phyloP scores from a whole-genome alignment of 1,284 basidiomycete genomes.

The Mrakiaceae sp. region DNA sequence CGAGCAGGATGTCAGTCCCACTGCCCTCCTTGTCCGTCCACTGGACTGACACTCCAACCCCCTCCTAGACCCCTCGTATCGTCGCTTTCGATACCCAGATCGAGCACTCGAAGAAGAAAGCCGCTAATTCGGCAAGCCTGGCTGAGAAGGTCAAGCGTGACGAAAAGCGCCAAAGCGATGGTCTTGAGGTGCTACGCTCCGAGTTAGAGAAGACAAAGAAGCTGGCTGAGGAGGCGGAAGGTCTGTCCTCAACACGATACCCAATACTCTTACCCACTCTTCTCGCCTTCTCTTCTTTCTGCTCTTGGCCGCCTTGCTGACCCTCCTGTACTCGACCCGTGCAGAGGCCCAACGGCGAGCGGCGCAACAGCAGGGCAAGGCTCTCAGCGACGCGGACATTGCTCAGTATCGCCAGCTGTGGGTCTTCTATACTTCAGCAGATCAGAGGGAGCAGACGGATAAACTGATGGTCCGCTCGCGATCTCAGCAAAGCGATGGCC shows the following conservation, averaged over 20 bases:
- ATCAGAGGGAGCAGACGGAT: too few species aligned
- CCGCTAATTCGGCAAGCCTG: constrained; percentile 54
- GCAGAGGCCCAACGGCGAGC: constrained; percentile 65
- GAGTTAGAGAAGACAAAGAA: constrained; percentile 58
- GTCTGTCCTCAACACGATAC: constrained; percentile 34
- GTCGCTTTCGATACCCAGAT: constrained; percentile 50
- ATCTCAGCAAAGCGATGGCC: constrained; percentile 57
- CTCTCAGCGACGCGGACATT: constrained; percentile 69
- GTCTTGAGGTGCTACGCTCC: constrained; percentile 47
- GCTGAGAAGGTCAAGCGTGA: constrained; percentile 58
- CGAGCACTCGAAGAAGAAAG: constrained; percentile 66
- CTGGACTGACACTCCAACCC: background rate
- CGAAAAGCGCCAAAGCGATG: constrained; percentile 51
- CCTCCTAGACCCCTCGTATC: background rate
- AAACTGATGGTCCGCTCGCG: too few species aligned
- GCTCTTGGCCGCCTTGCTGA: too few species aligned
- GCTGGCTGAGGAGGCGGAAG: constrained; percentile 65
- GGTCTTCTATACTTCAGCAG: constrained; percentile 25
- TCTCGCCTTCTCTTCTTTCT: background rate
- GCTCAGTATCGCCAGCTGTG: constrained; percentile 78
- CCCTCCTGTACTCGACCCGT: background rate
- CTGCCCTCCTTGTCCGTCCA: background rate
- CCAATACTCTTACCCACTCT: background rate
- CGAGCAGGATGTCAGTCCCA: constrained; percentile 57
- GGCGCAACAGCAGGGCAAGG: constrained; percentile 56